These are phyloP conservation scores for Bacterosira constricta DNA, from an alignment of 108 stramenopile genomes.

Conservation along the genomic window DNA sequence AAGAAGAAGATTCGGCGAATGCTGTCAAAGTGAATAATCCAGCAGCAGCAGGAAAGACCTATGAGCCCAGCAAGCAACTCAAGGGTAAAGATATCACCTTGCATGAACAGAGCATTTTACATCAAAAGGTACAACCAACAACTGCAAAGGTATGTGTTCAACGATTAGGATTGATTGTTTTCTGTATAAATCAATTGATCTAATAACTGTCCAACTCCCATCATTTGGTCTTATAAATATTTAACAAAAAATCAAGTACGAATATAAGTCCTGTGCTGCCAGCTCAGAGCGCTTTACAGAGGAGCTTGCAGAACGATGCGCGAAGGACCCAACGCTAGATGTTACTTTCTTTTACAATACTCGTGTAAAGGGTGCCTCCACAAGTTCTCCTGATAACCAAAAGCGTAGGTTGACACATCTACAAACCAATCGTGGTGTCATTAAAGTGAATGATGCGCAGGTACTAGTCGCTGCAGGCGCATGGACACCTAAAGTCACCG, in stretches of 20 bases:
- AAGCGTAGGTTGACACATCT: slow-evolving; percentile 18
- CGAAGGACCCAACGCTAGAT: slow-evolving; percentile 13
- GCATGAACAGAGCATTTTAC: slow-evolving; percentile 1
- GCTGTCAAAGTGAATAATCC: neutral
- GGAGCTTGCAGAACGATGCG: slow-evolving; percentile 38
- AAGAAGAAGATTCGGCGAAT: neutral
- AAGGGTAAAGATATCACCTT: slow-evolving; percentile 5
- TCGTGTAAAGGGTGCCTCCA: slow-evolving; percentile 13
- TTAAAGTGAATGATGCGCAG: slow-evolving; percentile 16
- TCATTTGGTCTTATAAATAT: too few relatives aligned
- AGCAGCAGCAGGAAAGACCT: slow-evolving; percentile 5
- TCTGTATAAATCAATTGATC: too few relatives aligned
- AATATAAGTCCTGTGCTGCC: slow-evolving; percentile 30
- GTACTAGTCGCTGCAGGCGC: slow-evolving; percentile 47
- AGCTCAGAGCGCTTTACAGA: slow-evolving; percentile 43
- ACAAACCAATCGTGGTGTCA: slow-evolving; percentile 26
- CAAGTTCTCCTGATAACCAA: neutral
- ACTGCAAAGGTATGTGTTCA: too few relatives aligned
- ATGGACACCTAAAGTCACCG: slow-evolving; percentile 35
- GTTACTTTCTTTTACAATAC: slow-evolving; percentile 37
- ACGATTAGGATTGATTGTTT: too few relatives aligned
- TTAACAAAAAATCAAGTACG: too few relatives aligned
- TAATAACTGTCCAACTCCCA: too few relatives aligned
- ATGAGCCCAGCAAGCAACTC: slow-evolving; percentile 13
- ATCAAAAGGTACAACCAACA: slow-evolving; percentile 19